A percentile compares a stretch with the other conserved stretches of the same genome.
These are phyloP conservation scores for Hansfordia pulvinata DNA, from an alignment of 2,329 filamentous ascomycete genomes.

Conservation along the genomic window DNA sequence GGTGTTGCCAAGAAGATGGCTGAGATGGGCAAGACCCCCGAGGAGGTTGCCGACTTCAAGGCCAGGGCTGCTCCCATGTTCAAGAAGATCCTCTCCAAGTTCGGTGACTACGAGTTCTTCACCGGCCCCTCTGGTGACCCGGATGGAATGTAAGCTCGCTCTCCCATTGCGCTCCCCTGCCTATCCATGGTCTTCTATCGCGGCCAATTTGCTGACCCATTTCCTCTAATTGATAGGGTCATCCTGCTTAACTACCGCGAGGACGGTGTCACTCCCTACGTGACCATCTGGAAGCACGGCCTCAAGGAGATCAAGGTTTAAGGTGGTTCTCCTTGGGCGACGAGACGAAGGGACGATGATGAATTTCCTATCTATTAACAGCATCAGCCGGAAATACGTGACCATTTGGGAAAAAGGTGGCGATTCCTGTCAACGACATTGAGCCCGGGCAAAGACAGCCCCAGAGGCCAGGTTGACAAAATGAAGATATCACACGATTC, in stretches of 20 bases:
- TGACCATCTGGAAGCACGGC: constrained; percentile 93
- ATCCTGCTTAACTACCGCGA: constrained; percentile 95
- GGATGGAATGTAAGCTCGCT: constrained; percentile 69
- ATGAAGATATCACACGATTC: too few relatives aligned
- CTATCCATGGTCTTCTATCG: background rate
- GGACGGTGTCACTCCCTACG: constrained; percentile 81
- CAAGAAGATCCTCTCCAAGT: constrained; percentile 70
- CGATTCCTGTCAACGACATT: too few relatives aligned
- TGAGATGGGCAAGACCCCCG: constrained; percentile 45
- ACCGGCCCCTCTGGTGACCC: constrained; percentile 86
- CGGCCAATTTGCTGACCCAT: constrained; percentile 1
- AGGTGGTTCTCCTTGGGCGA: too few relatives aligned
- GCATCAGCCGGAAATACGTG: too few relatives aligned
- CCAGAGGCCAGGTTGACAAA: too few relatives aligned
- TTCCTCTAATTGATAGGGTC: constrained; percentile 38
- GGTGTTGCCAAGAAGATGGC: constrained; percentile 59
- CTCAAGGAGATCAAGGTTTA: constrained; percentile 86
- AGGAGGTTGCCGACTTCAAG: constrained; percentile 68
- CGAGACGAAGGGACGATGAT: too few relatives aligned
- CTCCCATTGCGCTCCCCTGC: too few relatives aligned
- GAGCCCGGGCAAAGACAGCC: too few relatives aligned
- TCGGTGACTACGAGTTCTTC: constrained; percentile 94
- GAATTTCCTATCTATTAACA: too few relatives aligned
- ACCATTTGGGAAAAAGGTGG: too few relatives aligned
- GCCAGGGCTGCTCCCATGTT: constrained; percentile 57